These are phyloP conservation scores for Pholiota adiposa DNA, from an alignment of 1,284 basidiomycete genomes.

Conservation along the genomic window DNA sequence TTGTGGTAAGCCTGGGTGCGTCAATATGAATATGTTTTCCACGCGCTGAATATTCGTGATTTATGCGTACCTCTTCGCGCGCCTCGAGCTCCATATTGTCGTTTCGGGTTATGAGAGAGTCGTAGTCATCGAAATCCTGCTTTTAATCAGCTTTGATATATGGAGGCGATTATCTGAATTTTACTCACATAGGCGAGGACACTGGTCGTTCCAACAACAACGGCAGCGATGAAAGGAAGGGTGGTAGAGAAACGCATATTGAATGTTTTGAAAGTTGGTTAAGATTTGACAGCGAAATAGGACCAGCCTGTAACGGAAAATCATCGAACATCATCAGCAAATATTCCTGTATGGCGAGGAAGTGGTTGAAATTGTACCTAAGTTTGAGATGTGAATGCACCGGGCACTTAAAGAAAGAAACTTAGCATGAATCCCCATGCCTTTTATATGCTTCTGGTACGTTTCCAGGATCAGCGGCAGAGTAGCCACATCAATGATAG, in stretches of 20 bases:
- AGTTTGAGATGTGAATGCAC: not conserved
- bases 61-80: slow-evolving; percentile 6
- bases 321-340: not conserved
- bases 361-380: not conserved
- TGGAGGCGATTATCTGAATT: not conserved
- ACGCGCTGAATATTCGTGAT: too few relatives aligned
- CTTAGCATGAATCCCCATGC: not conserved
- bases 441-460: not conserved
- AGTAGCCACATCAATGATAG: not conserved
- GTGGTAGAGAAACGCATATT: slow-evolving; percentile 19
- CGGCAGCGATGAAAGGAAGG: slow-evolving; percentile 15
- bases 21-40: not conserved
- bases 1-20: slow-evolving; percentile 1
- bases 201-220: slow-evolving; percentile 13
- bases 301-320: slow-evolving; percentile 14
- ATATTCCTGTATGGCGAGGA: not conserved
- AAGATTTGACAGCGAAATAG: slow-evolving; percentile 11
- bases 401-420: not conserved
- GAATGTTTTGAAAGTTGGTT: not conserved
- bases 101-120: slow-evolving; percentile 11
- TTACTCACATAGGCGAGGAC: slow-evolving; percentile 15
- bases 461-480: not conserved
- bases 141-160: not conserved
- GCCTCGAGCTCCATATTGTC: slow-evolving; percentile 12
- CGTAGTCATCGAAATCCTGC: slow-evolving; percentile 8